Evolutionary conservation across 2,329 filamentous ascomycete genomes (phyloP).

Genomic region (Epichloe sylvatica): DNA sequence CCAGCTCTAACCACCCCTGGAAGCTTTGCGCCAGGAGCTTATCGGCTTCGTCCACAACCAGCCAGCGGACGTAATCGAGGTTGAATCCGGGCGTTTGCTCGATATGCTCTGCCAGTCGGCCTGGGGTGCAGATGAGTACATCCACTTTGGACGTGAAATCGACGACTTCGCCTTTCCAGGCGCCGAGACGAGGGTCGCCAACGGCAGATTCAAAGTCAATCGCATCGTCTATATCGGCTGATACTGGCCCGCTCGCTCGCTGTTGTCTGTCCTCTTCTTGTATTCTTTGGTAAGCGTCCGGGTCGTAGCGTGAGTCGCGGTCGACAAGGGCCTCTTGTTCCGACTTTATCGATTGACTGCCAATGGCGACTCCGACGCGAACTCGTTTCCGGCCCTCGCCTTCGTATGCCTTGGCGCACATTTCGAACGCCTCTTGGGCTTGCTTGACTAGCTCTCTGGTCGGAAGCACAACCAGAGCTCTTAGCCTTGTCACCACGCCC

Average conservation of each 20-base stretch:
- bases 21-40: constrained; percentile 83
- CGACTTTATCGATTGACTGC: constrained; percentile 59
- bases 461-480: constrained; percentile 74
- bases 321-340: constrained; percentile 39
- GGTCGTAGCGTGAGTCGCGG: constrained; percentile 46
- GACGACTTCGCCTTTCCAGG: constrained; percentile 39
- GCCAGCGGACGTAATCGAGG: constrained; percentile 66
- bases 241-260: constrained; percentile 3
- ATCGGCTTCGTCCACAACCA: constrained; percentile 89
- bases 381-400: constrained; percentile 47
- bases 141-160: constrained; percentile 62
- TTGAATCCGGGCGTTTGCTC: constrained; percentile 71
- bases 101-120: constrained; percentile 81
- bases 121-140: constrained; percentile 81
- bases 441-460: constrained; percentile 85
- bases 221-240: constrained; percentile 9
- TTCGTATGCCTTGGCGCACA: constrained; percentile 52
- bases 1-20: constrained; percentile 72
- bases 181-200: constrained; percentile 19
- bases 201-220: constrained; percentile 10
- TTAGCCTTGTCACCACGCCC: constrained; percentile 49
- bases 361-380: constrained; percentile 69
- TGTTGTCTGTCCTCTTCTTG: constrained; percentile 10
- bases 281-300: constrained; percentile 31
- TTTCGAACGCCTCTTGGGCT: constrained; percentile 63